Evolutionary conservation across 352 stramenopile genomes (phyloP).

Genomic region (Phytophthora constricta): DNA sequence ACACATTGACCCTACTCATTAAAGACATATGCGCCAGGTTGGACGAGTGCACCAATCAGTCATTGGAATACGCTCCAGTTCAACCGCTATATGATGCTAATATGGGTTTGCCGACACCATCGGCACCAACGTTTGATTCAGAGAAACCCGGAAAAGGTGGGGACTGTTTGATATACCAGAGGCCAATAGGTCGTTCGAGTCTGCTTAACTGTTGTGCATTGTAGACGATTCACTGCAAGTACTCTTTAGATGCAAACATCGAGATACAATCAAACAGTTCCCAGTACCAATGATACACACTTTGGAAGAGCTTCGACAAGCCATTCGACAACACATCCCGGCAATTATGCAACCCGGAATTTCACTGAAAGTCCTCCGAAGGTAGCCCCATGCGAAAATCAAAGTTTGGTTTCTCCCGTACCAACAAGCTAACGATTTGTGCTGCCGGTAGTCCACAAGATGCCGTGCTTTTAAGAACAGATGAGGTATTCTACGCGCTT

Average conservation of each 20-base stretch:
- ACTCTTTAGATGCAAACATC: conserved; percentile 76
- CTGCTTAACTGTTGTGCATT: background rate
- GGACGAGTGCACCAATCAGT: conserved; percentile 15
- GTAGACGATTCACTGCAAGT: conserved; percentile 35
- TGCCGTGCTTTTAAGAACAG: conserved; percentile 29
- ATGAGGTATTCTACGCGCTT: no score
- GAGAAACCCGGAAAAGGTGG: conserved; percentile 17
- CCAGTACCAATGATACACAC: conserved; percentile 33
- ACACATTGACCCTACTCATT: conserved; percentile 54
- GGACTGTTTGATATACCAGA: background rate
- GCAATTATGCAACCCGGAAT: conserved; percentile 28
- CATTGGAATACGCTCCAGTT: conserved; percentile 14
- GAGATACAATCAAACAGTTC: conserved; percentile 54
- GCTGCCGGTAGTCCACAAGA: conserved; percentile 24
- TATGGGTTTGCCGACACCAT: conserved; percentile 28
- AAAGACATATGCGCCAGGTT: conserved; percentile 56
- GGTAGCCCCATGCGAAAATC: conserved; percentile 23
- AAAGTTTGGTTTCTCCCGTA: background rate
- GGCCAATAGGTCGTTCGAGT: background rate
- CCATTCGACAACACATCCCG: conserved; percentile 53
- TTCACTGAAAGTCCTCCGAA: conserved; percentile 50
- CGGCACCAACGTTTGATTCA: conserved; percentile 43
- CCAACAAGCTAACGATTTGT: conserved; percentile 6
- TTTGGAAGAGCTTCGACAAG: conserved; percentile 37
- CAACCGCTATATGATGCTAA: conserved; percentile 27